Base-by-base conservation (phyloP, 2,329 filamentous ascomycete genomes). In the Fusarium denticulatum region DNA sequence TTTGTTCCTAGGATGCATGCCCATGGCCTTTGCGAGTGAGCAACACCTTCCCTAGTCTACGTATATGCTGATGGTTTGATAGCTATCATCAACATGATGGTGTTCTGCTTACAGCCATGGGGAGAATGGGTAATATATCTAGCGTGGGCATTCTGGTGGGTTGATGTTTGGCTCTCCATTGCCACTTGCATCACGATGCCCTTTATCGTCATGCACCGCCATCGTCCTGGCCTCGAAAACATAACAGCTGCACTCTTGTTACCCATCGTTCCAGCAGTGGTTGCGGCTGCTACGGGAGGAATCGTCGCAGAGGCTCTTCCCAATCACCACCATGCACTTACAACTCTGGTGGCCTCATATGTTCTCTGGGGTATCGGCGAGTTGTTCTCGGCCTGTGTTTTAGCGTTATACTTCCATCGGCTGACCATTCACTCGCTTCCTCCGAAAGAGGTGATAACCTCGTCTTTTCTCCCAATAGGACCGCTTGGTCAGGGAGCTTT, bases 371-470 rank as follows among this genome's bases (percentile, higher is more conserved):
- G 91, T 1, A 88, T 90, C 64, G 89, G 90, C 9, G 85, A 83
- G 74, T 80, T 80, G 39, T 84, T 94, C 57, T 88, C 91, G 4
- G 87, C 91, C 80, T 85, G 87, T 46, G 87, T 93, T 26, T 82
- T 93, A 32, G 89, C 89, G 16, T 87, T 94, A 42, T 94, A 94
- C 80, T 93, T 92, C 77, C 89, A 92, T 67, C 89, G 92, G 16
- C 84, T 94, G 15, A 90, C 89, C 8, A 80, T 93, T 6, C 88
- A 93, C 80, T 89, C 90, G 43, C 85, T 93, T 20, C 91, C 91
- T 1, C 88, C 90, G 3, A 85, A 88, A 55, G 92, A 93, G 77
- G 88, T 90, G 62, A 90, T 93, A 47, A 90, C 93, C 15, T 91
- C 88, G 5, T 88, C 90, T 12, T 92, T 93, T 73, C 82, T 94